Evolutionary conservation across 164 flowering plant species (phyloP).

Genomic region (Umbilicus rupestris): DNA sequence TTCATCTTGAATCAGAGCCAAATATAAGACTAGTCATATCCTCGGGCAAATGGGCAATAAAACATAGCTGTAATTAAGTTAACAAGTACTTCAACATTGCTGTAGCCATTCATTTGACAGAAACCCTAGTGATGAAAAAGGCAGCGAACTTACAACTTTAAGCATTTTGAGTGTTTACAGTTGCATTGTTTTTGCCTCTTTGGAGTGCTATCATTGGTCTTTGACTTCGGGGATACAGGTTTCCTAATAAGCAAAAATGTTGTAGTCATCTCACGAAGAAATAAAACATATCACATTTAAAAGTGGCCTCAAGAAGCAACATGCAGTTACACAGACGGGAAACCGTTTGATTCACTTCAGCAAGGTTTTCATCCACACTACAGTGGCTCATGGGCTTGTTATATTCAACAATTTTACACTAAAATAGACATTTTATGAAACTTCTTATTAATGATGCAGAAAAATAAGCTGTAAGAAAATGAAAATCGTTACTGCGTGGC

Average conservation of each 20-base stretch:
- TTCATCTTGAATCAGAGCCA: background rate
- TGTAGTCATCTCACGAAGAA: background rate
- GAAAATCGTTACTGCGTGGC: too few relatives aligned
- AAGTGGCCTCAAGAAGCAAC: background rate
- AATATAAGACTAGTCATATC: background rate
- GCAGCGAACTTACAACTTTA: conserved; percentile 66
- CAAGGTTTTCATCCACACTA: background rate
- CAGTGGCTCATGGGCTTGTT: background rate
- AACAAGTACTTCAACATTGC: background rate
- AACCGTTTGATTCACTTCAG: background rate
- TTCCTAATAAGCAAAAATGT: conserved; percentile 39
- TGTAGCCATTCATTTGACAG: background rate
- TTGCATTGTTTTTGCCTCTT: conserved; percentile 89
- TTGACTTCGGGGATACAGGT: conserved; percentile 69
- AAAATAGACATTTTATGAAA: background rate
- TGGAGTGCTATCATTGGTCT: conserved; percentile 77
- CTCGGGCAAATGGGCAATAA: background rate
- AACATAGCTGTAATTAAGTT: background rate
- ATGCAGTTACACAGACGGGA: background rate
- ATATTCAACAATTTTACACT: background rate
- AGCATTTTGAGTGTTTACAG: conserved; percentile 83
- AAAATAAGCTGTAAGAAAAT: background rate
- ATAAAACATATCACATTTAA: background rate
- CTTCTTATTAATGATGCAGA: background rate
- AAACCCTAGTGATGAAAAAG: background rate